These are phyloP conservation scores for Daucus carota DNA, from an alignment of 129 eudicot genomes.

Conservation along the genomic window DH1_v3.0 NC_030383.2:44751501-44752000, in stretches of 20 bases:
- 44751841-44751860: slow-evolving; percentile 58
- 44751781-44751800: background rate
- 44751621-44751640: background rate
- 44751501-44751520: background rate
- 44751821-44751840: slow-evolving; percentile 81
- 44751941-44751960: slow-evolving; percentile 65
- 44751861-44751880: slow-evolving; percentile 77
- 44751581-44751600: background rate
- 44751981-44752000: background rate
- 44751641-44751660: background rate
- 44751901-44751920: slow-evolving; percentile 51
- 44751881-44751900: slow-evolving; percentile 56
- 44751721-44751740: slow-evolving; percentile 77
- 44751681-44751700: slow-evolving; percentile 88
- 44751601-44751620: background rate
- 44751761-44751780: background rate
- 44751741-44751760: slow-evolving; percentile 80
- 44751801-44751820: background rate
- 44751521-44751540: background rate
- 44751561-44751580: background rate
- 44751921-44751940: slow-evolving; percentile 74
- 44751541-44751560: background rate
- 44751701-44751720: slow-evolving; percentile 84
- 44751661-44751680: slow-evolving; percentile 8
- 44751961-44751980: slow-evolving; percentile 3